A percentile compares a stretch with the other conserved stretches of the same genome.
Conservation (phyloP, 106 monocot species). For the Hemerocallis citrina region DNA sequence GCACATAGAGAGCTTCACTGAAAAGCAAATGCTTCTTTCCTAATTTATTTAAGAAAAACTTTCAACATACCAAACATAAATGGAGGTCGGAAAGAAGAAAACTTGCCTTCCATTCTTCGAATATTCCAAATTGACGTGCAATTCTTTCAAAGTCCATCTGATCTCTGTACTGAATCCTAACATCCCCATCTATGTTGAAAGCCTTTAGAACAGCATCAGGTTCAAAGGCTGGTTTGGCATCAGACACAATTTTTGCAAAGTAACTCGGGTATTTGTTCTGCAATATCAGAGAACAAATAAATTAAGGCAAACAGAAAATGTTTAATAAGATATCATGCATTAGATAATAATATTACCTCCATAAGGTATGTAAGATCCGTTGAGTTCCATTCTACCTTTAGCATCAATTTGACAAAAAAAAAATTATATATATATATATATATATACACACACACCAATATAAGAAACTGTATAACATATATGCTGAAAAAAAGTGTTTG, state of each 20-base stretch:
- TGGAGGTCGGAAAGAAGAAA: slow-evolving; percentile 3
- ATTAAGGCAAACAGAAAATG: neutral
- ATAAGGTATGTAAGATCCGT: slow-evolving; percentile 69
- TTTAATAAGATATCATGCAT: neutral
- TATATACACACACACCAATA: slow-evolving; percentile 6
- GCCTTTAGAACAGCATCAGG: slow-evolving; percentile 53
- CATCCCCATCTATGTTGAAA: slow-evolving; percentile 61
- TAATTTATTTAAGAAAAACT: neutral
- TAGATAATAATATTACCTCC: slow-evolving; percentile 42
- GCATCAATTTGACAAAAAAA: too few relatives aligned
- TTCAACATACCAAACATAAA: neutral
- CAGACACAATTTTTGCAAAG: slow-evolving; percentile 64
- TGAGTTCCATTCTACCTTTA: slow-evolving; percentile 86
- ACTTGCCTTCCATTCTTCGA: slow-evolving; percentile 98
- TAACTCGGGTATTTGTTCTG: slow-evolving; percentile 64
- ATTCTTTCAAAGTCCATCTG: slow-evolving; percentile 76
- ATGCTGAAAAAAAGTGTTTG: neutral
- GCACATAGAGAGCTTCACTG: neutral
- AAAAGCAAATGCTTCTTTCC: neutral
- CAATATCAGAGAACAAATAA: neutral
- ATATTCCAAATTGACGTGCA: slow-evolving; percentile 93
- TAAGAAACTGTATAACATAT: neutral
- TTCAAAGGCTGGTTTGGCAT: slow-evolving; percentile 57
- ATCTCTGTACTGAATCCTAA: slow-evolving; percentile 67
- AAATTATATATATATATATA: slow-evolving; percentile 1